Evolutionary conservation across 2,329 filamentous ascomycete species (phyloP), one percentile per base, ranked within the genome.

Genomic region (Huntiella omanensis): DNA sequence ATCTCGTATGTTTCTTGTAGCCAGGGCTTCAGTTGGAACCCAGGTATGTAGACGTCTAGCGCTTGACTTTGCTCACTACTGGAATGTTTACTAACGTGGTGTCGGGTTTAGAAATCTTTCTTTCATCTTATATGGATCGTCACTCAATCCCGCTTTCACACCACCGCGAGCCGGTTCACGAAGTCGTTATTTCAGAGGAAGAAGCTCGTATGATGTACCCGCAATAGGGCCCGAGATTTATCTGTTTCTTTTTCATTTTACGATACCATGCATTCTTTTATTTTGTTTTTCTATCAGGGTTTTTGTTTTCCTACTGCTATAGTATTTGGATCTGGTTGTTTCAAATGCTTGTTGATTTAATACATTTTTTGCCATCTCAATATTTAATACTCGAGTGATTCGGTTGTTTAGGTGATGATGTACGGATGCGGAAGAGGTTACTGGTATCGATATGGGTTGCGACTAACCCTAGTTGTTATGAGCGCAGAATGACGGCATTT

Each of bases 21-120:
- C 56, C 82, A 88, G 62, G 82, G 82, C 48, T 88, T 85, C 57
- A 75, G 78, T 51, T 88, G 82, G 82, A 87, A 87, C 60, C 81
- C 82, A 60, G 77, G 77, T 80, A 64, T 45, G 62, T 54, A 17
- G 28, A 11, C 19, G 6, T 19, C 3, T 4, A 16, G 15, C 17
- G 7, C 3, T 16, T 39, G 13, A 19, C 13, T 5, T 12, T 33
- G 13, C 4, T 39, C 15, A 45, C 4, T 17, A 38, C 22, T 33
- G 32, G 8, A 3, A 43, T 10, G 7, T 19, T 34, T 22, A 37
- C 41, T 50, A 47, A 49, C 37, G 17, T 8, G 13, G 10, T 36
- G 12, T 3, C 2, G 5, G 13, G 13, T 46, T 6, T 52, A 80
- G 82, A 87, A 58, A 83, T 87, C 60, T 87, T 87, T 62, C 71